A percentile compares a stretch with the other conserved stretches of the same genome.
phyloP scores from a whole-genome alignment of 805 yeast species.

The Candida piceae region DNA sequence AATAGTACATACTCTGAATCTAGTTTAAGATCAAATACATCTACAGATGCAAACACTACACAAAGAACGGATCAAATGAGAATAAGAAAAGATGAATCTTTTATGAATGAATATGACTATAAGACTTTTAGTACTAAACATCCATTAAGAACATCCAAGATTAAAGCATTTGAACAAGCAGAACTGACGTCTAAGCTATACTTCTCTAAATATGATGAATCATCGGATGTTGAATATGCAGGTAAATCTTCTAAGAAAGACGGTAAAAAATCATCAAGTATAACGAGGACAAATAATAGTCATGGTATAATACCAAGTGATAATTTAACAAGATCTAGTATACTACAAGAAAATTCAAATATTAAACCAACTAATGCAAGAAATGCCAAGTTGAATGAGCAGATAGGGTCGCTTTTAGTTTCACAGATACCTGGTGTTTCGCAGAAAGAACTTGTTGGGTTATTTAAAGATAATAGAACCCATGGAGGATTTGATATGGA shows the following conservation, averaged over 20 bases:
- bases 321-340: too few relatives aligned
- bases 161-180: constrained; percentile 33
- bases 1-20: constrained; percentile 19
- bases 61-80: constrained; percentile 21
- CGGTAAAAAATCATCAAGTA: neutral
- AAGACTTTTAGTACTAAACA: constrained; percentile 30
- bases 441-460: neutral
- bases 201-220: constrained; percentile 24
- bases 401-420: neutral
- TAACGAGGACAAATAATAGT: neutral
- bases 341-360: too few relatives aligned
- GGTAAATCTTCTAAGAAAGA: too few relatives aligned
- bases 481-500: neutral
- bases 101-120: constrained; percentile 30
- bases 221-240: constrained; percentile 6
- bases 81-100: constrained; percentile 20
- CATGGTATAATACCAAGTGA: too few relatives aligned
- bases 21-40: constrained; percentile 13
- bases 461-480: neutral
- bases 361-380: too few relatives aligned
- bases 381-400: neutral
- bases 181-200: constrained; percentile 29
- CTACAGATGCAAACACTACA: constrained; percentile 16
- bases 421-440: neutral
- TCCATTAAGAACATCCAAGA: constrained; percentile 30